Conservation (phyloP, 768 basidiomycete genomes). For the Lactarius quietus region DNA sequence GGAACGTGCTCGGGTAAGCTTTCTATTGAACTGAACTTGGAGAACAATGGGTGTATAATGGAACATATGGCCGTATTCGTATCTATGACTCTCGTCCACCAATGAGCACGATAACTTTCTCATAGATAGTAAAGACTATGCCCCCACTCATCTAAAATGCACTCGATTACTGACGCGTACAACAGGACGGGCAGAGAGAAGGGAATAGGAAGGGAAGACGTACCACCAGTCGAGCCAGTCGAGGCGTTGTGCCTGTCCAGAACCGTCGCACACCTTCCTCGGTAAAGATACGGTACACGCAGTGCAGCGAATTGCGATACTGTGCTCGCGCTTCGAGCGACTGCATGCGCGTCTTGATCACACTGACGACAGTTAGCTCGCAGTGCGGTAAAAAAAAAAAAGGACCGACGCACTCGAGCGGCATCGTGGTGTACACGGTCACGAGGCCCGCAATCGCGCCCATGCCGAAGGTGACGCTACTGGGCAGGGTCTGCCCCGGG, state of each 20-base stretch:
- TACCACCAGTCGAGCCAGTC: constrained; percentile 80
- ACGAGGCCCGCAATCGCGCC: constrained; percentile 92
- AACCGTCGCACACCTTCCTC: constrained; percentile 92
- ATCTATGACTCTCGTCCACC: constrained; percentile 32
- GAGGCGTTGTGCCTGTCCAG: constrained; percentile 95
- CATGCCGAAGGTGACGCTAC: constrained; percentile 88
- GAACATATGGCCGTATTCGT: background rate
- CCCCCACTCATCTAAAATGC: constrained; percentile 80
- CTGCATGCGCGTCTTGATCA: constrained; percentile 99
- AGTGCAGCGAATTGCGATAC: constrained; percentile 94
- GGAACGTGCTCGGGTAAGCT: background rate
- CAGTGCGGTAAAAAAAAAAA: background rate
- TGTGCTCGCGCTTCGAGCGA: constrained; percentile 75
- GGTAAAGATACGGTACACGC: constrained; percentile 88
- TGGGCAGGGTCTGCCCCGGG: constrained; percentile 82
- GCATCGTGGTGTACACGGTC: constrained; percentile 90
- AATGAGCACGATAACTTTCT: constrained; percentile 64
- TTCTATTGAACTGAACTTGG: background rate
- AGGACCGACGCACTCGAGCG: constrained; percentile 56
- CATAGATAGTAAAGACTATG: constrained; percentile 90
- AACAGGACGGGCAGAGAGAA: background rate
- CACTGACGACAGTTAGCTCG: constrained; percentile 43
- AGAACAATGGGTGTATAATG: background rate
- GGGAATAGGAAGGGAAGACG: too few species aligned
- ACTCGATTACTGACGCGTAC: background rate